phyloP scores from a whole-genome alignment of 495 filamentous ascomycete species.

The Neurospora sp. region DNA sequence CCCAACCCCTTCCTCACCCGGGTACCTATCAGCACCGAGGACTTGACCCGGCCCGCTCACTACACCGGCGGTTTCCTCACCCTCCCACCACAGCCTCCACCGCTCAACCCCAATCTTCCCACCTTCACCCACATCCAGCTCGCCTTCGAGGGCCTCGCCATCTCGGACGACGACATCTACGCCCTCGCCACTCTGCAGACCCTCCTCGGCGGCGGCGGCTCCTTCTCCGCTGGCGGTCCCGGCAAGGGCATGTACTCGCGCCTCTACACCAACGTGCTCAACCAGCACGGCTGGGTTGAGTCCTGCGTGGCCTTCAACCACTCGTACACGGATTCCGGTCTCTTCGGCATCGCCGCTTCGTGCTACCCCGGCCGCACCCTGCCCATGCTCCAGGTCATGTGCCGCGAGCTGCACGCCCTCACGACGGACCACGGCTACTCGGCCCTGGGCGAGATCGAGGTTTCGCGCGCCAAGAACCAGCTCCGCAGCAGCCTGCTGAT shows the following conservation, averaged over 20 bases:
- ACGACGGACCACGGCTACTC: constrained; percentile 60
- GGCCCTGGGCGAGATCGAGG: constrained; percentile 65
- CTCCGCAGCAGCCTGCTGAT: constrained; percentile 82
- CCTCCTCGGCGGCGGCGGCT: constrained; percentile 89
- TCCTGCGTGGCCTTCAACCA: constrained; percentile 94
- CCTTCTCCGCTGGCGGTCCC: constrained; percentile 93
- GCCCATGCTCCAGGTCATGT: constrained; percentile 87
- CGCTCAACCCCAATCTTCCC: constrained; percentile 68
- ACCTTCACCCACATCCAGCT: constrained; percentile 84
- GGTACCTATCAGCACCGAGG: constrained; percentile 36
- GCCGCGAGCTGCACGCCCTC: constrained; percentile 71
- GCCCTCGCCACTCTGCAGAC: constrained; percentile 94
- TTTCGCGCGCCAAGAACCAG: constrained; percentile 97
- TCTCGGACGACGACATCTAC: constrained; percentile 85
- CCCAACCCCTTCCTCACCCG: constrained; percentile 28
- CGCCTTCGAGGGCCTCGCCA: constrained; percentile 90
- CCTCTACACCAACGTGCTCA: constrained; percentile 93
- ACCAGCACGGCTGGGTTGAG: constrained; percentile 95
- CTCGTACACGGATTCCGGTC: constrained; percentile 86
- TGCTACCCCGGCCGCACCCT: constrained; percentile 66
- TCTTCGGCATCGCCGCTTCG: constrained; percentile 86
- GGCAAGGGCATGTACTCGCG: constrained; percentile 99
- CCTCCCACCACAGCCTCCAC: constrained; percentile 67
- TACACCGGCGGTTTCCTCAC: constrained; percentile 92
- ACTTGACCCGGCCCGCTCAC: constrained; percentile 58